A percentile compares a stretch with the other conserved stretches of the same genome.
phyloP scores from a whole-genome alignment of 352 stramenopile genomes.

The Plasmopara halstedii region DNA sequence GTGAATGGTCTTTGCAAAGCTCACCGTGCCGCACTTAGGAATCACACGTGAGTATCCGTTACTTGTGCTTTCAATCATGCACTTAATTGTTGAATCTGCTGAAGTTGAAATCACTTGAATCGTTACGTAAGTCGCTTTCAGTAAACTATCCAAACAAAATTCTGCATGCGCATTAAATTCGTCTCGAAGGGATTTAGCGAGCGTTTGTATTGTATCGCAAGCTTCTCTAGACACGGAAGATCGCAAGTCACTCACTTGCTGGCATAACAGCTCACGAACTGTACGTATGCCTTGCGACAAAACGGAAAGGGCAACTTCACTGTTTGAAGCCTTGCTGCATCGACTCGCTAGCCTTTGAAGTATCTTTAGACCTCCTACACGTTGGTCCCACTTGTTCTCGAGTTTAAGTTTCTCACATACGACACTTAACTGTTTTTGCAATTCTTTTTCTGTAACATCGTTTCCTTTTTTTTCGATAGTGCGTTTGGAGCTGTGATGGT shows the following conservation, averaged over 20 bases:
- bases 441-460: slow-evolving; percentile 43
- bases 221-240: slow-evolving; percentile 72
- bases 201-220: slow-evolving; percentile 56
- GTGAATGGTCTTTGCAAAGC: neutral
- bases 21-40: slow-evolving; percentile 41
- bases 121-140: slow-evolving; percentile 84
- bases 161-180: slow-evolving; percentile 78
- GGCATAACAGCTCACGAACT: slow-evolving; percentile 55
- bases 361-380: slow-evolving; percentile 58
- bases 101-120: slow-evolving; percentile 79
- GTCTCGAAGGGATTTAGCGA: slow-evolving; percentile 53
- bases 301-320: slow-evolving; percentile 14
- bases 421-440: slow-evolving; percentile 48
- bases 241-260: slow-evolving; percentile 71
- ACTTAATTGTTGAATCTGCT: slow-evolving; percentile 61
- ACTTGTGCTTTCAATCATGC: slow-evolving; percentile 67
- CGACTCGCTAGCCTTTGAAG: slow-evolving; percentile 48
- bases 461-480: slow-evolving; percentile 3
- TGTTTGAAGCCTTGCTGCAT: slow-evolving; percentile 32
- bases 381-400: slow-evolving; percentile 71
- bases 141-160: slow-evolving; percentile 50
- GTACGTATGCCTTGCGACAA: slow-evolving; percentile 34
- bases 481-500: slow-evolving; percentile 6
- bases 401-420: slow-evolving; percentile 51
- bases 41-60: slow-evolving; percentile 67